Evolutionary conservation across 2,329 filamentous ascomycete genomes (phyloP).

Genomic region (Talaromyces pinophilus): DNA sequence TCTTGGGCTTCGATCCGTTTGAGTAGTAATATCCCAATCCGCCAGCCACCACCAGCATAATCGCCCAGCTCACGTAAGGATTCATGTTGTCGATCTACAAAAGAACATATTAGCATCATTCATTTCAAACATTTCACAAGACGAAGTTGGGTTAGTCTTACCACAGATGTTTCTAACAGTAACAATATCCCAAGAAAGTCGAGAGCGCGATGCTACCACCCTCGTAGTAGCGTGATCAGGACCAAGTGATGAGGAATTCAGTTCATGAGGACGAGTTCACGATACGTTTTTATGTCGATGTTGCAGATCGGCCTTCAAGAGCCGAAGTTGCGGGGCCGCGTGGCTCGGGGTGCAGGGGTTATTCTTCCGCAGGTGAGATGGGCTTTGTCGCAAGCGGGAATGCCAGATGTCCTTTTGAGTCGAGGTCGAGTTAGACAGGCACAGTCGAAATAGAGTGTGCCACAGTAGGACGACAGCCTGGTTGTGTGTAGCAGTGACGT

Average conservation of each 20-base stretch:
- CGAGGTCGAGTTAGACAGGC: conserved; percentile 1
- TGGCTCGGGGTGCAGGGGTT: conserved; percentile 16
- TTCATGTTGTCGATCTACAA: conserved; percentile 36
- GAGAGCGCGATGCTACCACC: neutral
- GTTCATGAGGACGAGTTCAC: conserved; percentile 6
- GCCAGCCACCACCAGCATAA: conserved; percentile 45
- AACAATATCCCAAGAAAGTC: neutral
- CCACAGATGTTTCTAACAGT: neutral
- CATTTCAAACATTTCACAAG: too few species aligned
- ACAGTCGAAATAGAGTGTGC: neutral
- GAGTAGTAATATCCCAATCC: conserved; percentile 47
- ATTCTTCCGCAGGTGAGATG: conserved; percentile 6
- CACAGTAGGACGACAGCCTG: neutral
- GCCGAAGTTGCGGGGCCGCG: conserved; percentile 16
- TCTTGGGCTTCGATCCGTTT: conserved; percentile 37
- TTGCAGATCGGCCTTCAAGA: conserved; percentile 10
- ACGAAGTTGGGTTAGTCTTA: neutral
- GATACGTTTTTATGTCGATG: neutral
- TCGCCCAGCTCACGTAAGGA: conserved; percentile 48
- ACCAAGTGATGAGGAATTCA: neutral
- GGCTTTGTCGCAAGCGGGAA: conserved; percentile 10
- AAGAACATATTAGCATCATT: neutral
- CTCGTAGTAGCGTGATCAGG: conserved; percentile 2
- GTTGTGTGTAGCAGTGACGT: neutral
- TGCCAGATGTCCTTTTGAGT: conserved; percentile 19